phyloP scores from a whole-genome alignment of 1,139 yeast species.

The Nadsonia starkeyi-henricii region DNA sequence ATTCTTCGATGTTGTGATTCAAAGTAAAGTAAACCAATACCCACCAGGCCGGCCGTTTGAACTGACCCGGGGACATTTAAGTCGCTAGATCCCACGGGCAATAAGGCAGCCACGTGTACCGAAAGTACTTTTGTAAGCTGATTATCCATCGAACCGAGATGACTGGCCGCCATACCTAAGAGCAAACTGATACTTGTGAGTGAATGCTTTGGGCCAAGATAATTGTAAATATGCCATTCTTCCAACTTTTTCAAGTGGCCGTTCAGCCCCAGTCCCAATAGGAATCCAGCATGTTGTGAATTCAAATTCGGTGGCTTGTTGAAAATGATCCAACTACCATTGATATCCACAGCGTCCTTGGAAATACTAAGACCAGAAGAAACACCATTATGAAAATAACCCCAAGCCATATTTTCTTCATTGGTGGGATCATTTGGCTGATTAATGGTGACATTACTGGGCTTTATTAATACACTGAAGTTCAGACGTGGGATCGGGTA shows the following conservation, averaged over 20 bases:
- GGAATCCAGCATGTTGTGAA: constrained; percentile 87
- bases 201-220: constrained; percentile 79
- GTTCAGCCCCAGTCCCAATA: constrained; percentile 82
- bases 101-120: constrained; percentile 81
- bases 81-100: constrained; percentile 86
- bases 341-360: constrained; percentile 51
- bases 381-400: constrained; percentile 84
- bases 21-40: constrained; percentile 72
- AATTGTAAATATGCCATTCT: constrained; percentile 95
- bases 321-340: constrained; percentile 87
- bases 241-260: constrained; percentile 76
- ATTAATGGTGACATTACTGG: constrained; percentile 51
- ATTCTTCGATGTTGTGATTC: constrained; percentile 74
- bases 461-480: constrained; percentile 51
- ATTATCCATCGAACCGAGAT: constrained; percentile 69
- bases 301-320: constrained; percentile 61
- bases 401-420: constrained; percentile 55
- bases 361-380: constrained; percentile 75
- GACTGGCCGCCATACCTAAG: constrained; percentile 87
- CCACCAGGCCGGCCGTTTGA: constrained; percentile 85
- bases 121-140: constrained; percentile 82
- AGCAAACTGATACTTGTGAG: constrained; percentile 76
- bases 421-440: constrained; percentile 43
- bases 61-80: constrained; percentile 71
- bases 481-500: constrained; percentile 70